Conservation (phyloP, 441 rosid species). For the Erodium texanum region DNA sequence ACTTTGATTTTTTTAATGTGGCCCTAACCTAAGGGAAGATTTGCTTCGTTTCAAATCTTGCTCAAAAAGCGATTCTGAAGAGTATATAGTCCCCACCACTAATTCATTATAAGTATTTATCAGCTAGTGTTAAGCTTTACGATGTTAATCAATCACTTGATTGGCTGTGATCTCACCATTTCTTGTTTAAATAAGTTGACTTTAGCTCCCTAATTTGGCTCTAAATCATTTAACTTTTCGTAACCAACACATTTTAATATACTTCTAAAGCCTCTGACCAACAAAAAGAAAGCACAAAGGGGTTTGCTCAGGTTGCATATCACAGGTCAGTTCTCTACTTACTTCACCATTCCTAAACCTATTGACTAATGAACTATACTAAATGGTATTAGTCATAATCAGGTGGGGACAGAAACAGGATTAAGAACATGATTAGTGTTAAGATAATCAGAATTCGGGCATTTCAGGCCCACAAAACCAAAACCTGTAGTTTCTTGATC, state of each 20-base stretch:
- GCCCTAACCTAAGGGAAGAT: constrained; percentile 5
- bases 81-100: constrained; percentile 2
- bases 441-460: neutral
- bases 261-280: neutral
- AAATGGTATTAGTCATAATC: neutral
- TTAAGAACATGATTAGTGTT: neutral
- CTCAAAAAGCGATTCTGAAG: neutral
- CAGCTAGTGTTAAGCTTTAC: constrained; percentile 6
- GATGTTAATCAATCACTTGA: constrained; percentile 10
- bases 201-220: constrained; percentile 3
- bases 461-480: too few species aligned
- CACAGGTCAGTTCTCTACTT: neutral
- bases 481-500: neutral
- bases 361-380: neutral
- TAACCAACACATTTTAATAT: neutral
- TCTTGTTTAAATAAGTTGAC: constrained; percentile 11
- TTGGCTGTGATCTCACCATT: constrained; percentile 5
- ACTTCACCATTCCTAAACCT: neutral
- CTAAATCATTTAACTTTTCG: constrained; percentile 2
- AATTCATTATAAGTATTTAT: neutral
- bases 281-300: neutral
- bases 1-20: neutral
- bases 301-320: neutral
- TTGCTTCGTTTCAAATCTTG: neutral
- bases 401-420: neutral